A percentile compares a stretch with the other conserved stretches of the same genome.
These are phyloP conservation scores for Pholiota conissans DNA, from an alignment of 768 basidiomycete species.

Conservation along the genomic window DNA sequence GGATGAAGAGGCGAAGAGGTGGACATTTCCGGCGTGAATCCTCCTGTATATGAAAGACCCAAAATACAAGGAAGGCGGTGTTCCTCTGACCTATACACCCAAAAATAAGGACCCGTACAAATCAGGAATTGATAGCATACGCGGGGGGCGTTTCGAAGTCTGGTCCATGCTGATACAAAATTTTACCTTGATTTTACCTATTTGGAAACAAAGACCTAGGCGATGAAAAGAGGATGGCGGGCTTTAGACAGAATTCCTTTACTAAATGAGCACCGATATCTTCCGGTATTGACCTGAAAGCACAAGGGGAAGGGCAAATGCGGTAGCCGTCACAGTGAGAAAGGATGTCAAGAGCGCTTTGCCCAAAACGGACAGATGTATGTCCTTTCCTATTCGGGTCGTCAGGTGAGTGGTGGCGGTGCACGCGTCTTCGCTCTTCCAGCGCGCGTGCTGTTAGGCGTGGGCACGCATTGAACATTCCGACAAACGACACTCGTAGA, in stretches of 20 bases:
- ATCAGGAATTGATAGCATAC: neutral
- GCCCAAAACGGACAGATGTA: conserved; percentile 4
- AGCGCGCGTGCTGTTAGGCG: neutral
- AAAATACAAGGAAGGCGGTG: conserved; percentile 5
- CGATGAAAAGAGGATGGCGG: neutral
- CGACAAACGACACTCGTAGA: no score
- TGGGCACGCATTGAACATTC: no score
- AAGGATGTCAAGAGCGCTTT: neutral
- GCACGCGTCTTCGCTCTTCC: neutral
- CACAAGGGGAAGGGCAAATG: conserved; percentile 10
- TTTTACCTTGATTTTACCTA: neutral
- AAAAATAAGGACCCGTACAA: neutral
- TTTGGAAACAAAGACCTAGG: conserved; percentile 3
- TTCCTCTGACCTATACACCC: neutral
- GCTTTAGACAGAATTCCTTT: neutral
- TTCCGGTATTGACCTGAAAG: neutral
- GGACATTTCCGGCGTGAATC: conserved; percentile 7
- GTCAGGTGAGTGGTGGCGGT: neutral
- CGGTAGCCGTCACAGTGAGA: conserved; percentile 3
- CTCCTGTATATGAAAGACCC: conserved; percentile 20
- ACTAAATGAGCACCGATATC: neutral
- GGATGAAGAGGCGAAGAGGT: conserved; percentile 16
- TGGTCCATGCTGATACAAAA: neutral
- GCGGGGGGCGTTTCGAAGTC: neutral
- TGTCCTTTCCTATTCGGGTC: conserved; percentile 2